Evolutionary conservation across 305 asterid genomes (phyloP).

Genomic region (Fraxinus nigra): DNA sequence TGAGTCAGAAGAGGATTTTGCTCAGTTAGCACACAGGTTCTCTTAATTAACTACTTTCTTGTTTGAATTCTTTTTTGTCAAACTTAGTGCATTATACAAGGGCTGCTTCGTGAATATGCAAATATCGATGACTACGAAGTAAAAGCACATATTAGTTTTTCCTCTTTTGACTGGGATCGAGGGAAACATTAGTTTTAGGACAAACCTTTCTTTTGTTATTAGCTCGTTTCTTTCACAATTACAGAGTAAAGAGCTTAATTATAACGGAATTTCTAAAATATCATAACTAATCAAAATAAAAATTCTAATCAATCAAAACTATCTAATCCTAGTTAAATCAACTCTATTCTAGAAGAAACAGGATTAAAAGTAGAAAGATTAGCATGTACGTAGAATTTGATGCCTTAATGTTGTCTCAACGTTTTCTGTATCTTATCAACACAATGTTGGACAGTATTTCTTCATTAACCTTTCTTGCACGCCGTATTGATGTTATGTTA

Average conservation of each 20-base stretch:
- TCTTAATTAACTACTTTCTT: neutral
- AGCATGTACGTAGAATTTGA: neutral
- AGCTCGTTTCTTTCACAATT: neutral
- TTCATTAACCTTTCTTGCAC: neutral
- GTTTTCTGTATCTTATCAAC: neutral
- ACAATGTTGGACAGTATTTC: neutral
- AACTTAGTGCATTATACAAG: neutral
- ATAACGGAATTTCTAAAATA: neutral
- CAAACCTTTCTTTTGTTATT: neutral
- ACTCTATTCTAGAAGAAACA: neutral
- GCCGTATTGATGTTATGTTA: neutral
- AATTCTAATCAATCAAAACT: neutral
- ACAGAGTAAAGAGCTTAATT: neutral
- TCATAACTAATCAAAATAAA: neutral
- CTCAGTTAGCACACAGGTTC: constrained; percentile 84
- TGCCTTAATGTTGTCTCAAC: neutral
- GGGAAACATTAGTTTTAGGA: neutral
- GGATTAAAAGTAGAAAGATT: neutral
- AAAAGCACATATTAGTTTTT: neutral
- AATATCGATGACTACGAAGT: neutral
- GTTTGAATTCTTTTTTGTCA: neutral
- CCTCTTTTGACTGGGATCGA: neutral
- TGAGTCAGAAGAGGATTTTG: constrained; percentile 89
- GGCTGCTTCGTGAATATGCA: neutral
- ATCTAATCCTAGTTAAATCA: neutral